Evolutionary conservation across 75 land plant species (phyloP).

Genomic region (Selaginella moellendorffii): DNA sequence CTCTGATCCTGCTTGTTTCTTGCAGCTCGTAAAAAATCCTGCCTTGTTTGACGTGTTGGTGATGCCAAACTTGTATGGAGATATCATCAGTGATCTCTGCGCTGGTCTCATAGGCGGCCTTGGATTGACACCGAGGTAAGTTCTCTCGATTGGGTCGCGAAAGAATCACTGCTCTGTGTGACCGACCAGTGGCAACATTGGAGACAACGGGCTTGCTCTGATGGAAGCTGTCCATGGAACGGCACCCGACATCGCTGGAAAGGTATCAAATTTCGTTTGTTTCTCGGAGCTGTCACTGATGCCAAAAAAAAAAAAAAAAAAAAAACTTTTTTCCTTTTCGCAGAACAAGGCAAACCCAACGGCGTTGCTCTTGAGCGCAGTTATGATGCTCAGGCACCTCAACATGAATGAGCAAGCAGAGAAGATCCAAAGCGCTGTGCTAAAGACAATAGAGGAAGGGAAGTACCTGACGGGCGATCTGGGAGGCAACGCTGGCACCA

Average conservation of each 20-base stretch:
- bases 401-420: conserved; percentile 58
- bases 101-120: conserved; percentile 6
- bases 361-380: conserved; percentile 72
- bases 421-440: no score
- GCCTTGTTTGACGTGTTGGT: conserved; percentile 52
- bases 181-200: not conserved
- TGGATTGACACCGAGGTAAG: conserved; percentile 3
- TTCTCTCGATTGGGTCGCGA: not conserved
- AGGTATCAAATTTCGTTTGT: no score
- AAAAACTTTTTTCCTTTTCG: no score
- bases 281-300: no score
- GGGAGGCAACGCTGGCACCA: no score
- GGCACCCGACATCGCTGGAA: conserved; percentile 5
- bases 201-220: conserved; percentile 3
- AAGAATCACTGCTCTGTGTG: not conserved
- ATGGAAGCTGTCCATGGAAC: conserved; percentile 8
- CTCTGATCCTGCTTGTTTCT: not conserved
- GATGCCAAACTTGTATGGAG: conserved; percentile 7
- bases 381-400: conserved; percentile 74
- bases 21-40: conserved; percentile 95
- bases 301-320: no score
- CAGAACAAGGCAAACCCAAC: conserved; percentile 96
- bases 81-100: conserved; percentile 11
- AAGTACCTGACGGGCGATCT: no score
- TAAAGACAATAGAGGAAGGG: no score